Percentiles rank a stretch among this genome's conserved stretches.
Evolutionary conservation across 2,329 filamentous ascomycete species (phyloP).

Genomic region (Cercospora nicotianae): DNA sequence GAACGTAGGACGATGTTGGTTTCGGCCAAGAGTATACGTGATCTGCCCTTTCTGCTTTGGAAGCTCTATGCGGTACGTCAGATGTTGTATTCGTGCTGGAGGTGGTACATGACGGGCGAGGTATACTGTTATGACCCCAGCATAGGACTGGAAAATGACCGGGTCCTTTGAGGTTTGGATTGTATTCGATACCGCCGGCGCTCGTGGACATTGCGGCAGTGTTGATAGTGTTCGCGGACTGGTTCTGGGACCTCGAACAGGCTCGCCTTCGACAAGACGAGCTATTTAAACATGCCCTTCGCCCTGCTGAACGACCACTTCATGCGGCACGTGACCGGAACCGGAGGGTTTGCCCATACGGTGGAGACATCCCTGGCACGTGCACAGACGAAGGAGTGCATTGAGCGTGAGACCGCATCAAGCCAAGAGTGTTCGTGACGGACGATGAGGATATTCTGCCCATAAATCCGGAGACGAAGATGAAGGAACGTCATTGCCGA

Average conservation of each 20-base stretch:
- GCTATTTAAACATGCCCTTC: not conserved
- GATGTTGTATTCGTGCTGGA: not conserved
- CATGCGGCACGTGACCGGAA: not conserved
- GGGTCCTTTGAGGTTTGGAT: constrained; percentile 10
- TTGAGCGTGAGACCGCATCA: not conserved
- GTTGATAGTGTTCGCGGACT: not conserved
- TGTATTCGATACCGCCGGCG: constrained; percentile 7
- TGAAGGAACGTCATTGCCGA: not conserved
- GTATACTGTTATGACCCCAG: constrained; percentile 12
- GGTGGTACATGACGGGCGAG: not conserved
- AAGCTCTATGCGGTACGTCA: constrained; percentile 2
- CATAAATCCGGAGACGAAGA: not conserved
- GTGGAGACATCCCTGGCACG: not conserved
- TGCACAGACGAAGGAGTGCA: not conserved
- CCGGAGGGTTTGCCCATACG: not conserved
- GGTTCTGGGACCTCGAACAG: not conserved
- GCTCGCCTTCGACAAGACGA: not conserved
- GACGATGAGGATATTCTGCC: not conserved
- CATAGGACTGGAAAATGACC: constrained; percentile 12
- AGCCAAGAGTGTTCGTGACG: not conserved
- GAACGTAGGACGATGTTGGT: constrained; percentile 5
- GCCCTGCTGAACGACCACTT: not conserved
- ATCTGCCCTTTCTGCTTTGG: constrained; percentile 14
- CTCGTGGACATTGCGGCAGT: not conserved
- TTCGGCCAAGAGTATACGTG: constrained; percentile 5